These are phyloP conservation scores for Alternaria hordeiaustralica DNA, from an alignment of 2,329 filamentous ascomycete species.

Conservation along the genomic window DNA sequence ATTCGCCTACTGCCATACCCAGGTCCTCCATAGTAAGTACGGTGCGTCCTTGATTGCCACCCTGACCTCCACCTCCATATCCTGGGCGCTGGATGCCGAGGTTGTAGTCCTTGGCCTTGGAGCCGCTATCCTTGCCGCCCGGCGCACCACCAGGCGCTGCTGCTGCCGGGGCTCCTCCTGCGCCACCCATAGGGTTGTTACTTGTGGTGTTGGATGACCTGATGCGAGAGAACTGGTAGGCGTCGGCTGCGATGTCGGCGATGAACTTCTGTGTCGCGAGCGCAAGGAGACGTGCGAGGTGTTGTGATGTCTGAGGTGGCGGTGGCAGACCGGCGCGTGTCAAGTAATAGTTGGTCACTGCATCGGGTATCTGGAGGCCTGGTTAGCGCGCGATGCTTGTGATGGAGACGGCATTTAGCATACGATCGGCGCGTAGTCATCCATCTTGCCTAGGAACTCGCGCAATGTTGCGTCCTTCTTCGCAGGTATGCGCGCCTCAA, in stretches of 20 bases:
- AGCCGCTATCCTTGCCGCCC: constrained; percentile 51
- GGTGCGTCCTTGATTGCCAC: constrained; percentile 86
- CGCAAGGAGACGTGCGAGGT: constrained; percentile 89
- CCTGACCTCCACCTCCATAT: constrained; percentile 81
- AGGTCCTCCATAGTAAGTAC: constrained; percentile 98
- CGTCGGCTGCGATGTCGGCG: constrained; percentile 94
- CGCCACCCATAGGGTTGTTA: constrained; percentile 87
- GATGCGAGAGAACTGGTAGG: constrained; percentile 97
- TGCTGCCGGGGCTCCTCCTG: constrained; percentile 68
- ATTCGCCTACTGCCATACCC: constrained; percentile 97
- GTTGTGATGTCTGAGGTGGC: constrained; percentile 86
- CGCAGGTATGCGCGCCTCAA: constrained; percentile 71
- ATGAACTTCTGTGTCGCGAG: constrained; percentile 99
- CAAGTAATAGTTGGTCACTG: constrained; percentile 97
- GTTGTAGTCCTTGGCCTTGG: constrained; percentile 56
- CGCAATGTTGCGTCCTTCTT: constrained; percentile 92
- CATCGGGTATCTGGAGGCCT: constrained; percentile 82
- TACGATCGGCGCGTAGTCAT: constrained; percentile 97
- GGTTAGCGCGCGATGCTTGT: constrained; percentile 18
- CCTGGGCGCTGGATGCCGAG: constrained; percentile 58
- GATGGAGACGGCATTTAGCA: constrained; percentile 43
- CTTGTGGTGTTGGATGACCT: constrained; percentile 88
- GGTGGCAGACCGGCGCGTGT: constrained; percentile 93
- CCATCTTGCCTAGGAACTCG: constrained; percentile 95
- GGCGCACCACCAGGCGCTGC: constrained; percentile 63